Conservation (phyloP, 176 grass and related monocot genomes). For the Oryza meridionalis region DNA sequence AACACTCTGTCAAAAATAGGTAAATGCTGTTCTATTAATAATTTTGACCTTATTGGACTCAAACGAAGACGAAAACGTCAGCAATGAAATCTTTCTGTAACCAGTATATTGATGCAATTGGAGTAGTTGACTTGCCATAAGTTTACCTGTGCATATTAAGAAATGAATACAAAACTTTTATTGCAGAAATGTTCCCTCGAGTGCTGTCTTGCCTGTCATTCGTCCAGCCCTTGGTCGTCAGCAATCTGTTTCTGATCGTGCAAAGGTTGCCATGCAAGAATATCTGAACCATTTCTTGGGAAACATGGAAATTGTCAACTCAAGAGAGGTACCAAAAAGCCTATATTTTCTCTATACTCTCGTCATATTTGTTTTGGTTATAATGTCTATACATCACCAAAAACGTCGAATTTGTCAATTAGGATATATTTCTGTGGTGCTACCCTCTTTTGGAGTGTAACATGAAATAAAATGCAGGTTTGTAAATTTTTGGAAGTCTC, state of each 20-base stretch:
- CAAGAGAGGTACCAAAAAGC: slow-evolving; percentile 54
- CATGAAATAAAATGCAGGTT: slow-evolving; percentile 47
- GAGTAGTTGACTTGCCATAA: background rate
- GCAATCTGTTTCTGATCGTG: slow-evolving; percentile 72
- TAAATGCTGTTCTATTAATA: slow-evolving; percentile 27
- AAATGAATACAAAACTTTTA: slow-evolving; percentile 19
- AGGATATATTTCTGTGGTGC: background rate
- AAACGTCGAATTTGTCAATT: background rate
- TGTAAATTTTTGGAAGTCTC: slow-evolving; percentile 85
- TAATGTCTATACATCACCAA: background rate
- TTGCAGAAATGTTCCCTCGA: slow-evolving; percentile 78
- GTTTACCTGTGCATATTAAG: background rate
- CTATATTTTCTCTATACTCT: slow-evolving; percentile 5
- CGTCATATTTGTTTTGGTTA: slow-evolving; percentile 3
- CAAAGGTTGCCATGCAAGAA: slow-evolving; percentile 83
- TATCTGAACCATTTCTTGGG: slow-evolving; percentile 81
- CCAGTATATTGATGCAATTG: too few species aligned
- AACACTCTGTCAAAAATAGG: slow-evolving; percentile 65
- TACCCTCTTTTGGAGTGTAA: slow-evolving; percentile 29
- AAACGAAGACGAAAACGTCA: background rate
- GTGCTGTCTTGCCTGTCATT: slow-evolving; percentile 77
- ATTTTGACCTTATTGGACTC: background rate
- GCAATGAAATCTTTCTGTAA: background rate
- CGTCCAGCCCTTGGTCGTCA: slow-evolving; percentile 67
- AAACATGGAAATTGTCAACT: slow-evolving; percentile 89